phyloP scores from a whole-genome alignment of 371 early-diverging fungal species.

The Globomyces sp. region DNA sequence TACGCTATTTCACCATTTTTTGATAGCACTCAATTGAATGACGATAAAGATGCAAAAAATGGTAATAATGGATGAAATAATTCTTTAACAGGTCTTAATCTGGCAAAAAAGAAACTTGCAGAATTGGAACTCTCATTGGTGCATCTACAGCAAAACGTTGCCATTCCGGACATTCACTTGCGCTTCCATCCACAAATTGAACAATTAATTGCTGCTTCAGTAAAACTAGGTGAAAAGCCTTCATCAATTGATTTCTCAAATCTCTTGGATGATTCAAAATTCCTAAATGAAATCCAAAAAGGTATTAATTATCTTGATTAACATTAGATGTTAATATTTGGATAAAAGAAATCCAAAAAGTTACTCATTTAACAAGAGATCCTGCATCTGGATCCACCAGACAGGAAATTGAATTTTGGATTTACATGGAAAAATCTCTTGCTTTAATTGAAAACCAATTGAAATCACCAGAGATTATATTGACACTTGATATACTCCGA shows the following conservation, averaged over 20 bases:
- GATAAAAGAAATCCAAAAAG: conserved; percentile 98
- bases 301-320: too few species aligned
- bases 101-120: conserved; percentile 90
- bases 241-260: conserved; percentile 25
- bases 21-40: not conserved
- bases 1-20: not conserved
- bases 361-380: conserved; percentile 92
- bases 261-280: conserved; percentile 66
- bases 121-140: conserved; percentile 94
- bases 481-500: conserved; percentile 91
- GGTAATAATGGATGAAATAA: too few species aligned
- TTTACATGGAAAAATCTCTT: conserved; percentile 92
- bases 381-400: conserved; percentile 89
- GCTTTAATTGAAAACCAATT: conserved; percentile 93
- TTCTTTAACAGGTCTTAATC: not conserved
- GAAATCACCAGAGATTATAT: conserved; percentile 85
- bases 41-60: too few species aligned
- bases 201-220: not conserved
- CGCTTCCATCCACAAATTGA: conserved; percentile 68
- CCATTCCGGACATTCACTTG: conserved; percentile 91
- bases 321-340: conserved; percentile 87
- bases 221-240: not conserved
- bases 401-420: conserved; percentile 99
- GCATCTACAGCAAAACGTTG: conserved; percentile 95
- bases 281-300: conserved; percentile 89